Evolutionary conservation across 768 basidiomycete genomes (phyloP).

Genomic region (Phlebiopsis gigantea): DNA sequence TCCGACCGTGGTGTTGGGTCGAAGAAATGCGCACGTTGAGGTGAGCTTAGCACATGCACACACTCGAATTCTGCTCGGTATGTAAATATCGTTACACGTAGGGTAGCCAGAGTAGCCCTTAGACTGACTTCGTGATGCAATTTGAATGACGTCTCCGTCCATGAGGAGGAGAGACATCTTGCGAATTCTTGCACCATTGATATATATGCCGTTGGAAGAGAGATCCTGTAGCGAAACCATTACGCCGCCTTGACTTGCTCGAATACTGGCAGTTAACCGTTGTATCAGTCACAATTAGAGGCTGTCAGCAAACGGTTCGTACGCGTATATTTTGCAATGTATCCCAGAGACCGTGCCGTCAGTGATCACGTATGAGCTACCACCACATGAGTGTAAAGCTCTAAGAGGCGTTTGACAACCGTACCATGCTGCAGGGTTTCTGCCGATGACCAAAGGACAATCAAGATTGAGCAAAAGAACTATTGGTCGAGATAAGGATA

Average conservation of each 20-base stretch:
- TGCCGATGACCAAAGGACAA: conserved; percentile 63
- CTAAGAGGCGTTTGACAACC: not conserved
- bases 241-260: conserved; percentile 63
- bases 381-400: not conserved
- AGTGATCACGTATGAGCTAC: conserved; percentile 55
- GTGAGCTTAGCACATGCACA: conserved; percentile 48
- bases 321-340: conserved; percentile 82
- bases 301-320: conserved; percentile 22
- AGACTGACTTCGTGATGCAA: conserved; percentile 57
- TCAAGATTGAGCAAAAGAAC: conserved; percentile 57
- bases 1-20: conserved; percentile 57
- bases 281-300: not conserved
- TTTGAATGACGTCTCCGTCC: conserved; percentile 66
- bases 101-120: not conserved
- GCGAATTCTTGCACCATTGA: conserved; percentile 66
- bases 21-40: conserved; percentile 50
- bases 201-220: conserved; percentile 68
- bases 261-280: conserved; percentile 41
- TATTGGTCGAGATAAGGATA: conserved; percentile 21
- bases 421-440: conserved; percentile 67
- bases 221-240: conserved; percentile 79
- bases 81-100: not conserved
- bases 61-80: conserved; percentile 59
- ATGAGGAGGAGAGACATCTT: conserved; percentile 68
- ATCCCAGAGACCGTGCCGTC: conserved; percentile 61